Evolutionary conservation across 176 grass and related monocot genomes (phyloP), one percentile per base, ranked within the genome.

Genomic region (Bromus sterilis): DNA sequence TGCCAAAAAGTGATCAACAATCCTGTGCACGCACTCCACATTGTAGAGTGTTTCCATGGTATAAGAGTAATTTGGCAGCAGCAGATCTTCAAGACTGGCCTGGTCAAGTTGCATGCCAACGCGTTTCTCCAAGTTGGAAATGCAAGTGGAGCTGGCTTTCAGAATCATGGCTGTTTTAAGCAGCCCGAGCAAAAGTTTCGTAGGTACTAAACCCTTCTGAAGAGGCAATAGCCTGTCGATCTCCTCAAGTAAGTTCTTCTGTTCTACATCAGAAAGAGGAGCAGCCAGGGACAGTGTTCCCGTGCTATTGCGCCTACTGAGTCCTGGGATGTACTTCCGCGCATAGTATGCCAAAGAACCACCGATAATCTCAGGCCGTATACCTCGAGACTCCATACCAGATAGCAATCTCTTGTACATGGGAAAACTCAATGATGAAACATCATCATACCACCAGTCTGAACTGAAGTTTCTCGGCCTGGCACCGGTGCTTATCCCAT

Each of bases 371-470:
- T 97, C 94, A 60, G 75, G 89, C 12, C 76, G 67, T 11, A 97
- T 84, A 49, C 91, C 78, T 77, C 94, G 85, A 42, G 79, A 89
- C 73, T 94, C 91, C 91, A 97, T 94, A 14, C 83, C 86, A n/a
- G 87, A 85, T 46, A 97, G 88, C 57, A 97, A 85, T 35, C 84
- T 93, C 80, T 85, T 97, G 81, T 97, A 94, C 81, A 85, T 79
- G 18, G 85, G 76, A 24, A 97, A 94, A 73, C 89, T 91, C 84
- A 97, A 89, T 28, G 79, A 86, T 16, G 89, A 82, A 53, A 59
- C 94, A 76, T 97, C 94, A 25, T 92, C 94, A 33, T 92, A 97
- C 94, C 94, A 97, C 94, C 94, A 97, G 59, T 94, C 89, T n/a
- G 87, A 77, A 86, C 86, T 93, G 82, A 89, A 94, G 82, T 94